Evolutionary conservation across 169 alveolate species (phyloP), one percentile per base, ranked within the genome.

Genomic region (Cyclospora cayetanensis): DNA sequence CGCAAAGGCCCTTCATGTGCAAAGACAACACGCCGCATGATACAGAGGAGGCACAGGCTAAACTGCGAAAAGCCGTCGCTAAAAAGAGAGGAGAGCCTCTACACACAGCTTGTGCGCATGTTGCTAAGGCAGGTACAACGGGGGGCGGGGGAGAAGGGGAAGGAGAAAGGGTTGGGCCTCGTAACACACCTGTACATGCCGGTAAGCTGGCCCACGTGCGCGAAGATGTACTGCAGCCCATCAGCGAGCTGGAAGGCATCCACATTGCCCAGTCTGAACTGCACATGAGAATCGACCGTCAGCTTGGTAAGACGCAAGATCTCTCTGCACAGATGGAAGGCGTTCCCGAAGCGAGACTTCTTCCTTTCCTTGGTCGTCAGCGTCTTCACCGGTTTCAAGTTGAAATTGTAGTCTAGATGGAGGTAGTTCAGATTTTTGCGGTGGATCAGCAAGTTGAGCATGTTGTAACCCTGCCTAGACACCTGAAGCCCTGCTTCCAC

Each of bases 191-290:
- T 97, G 95, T 99, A 99, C 99, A 99, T 99, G 22, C 99, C 99
- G 27, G 99, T 99, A 66, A 99, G 96, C 95, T 99, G 99, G 0
- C 99, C 99, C 29, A 99, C 99, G 94, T 99, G 99, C 20, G 99
- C 94, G 95, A 99, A 99, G 43, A 98, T 97, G 95, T 99, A 99
- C 94, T 99, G 99, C 76, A 99, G 94, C 4, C 99, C 99, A 94
- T 99, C 99, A 4, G 99, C 99, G 76, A 99, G 94, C 95, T 99
- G 99, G 95, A 97, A 99, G n/a, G 99, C 99, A 93, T 99, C 99
- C 29, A 99, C 98, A 93, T 99, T 98, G 22, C 99, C 99, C 82
- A 99, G 94, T 0, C 93, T 34, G 93, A 98, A 99, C 96, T 99
- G 99, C 25, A 98, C 99, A 95, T 99, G 99, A 43, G 99, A 96